Evolutionary conservation across 2,329 filamentous ascomycete species (phyloP).

Genomic region (Pestalotiopsis sp.): DNA sequence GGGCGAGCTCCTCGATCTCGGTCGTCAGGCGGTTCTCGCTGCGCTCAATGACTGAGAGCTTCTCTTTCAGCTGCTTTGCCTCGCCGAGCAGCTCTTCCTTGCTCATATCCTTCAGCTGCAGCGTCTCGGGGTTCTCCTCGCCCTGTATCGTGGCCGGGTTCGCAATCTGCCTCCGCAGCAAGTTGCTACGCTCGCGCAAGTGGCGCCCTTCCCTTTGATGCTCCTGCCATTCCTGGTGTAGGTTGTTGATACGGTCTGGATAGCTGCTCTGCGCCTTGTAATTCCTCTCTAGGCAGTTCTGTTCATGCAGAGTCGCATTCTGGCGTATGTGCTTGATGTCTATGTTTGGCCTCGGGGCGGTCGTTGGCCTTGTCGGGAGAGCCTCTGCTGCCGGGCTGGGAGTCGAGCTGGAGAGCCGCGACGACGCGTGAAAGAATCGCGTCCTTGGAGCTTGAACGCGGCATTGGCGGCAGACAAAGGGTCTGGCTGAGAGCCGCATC

Average conservation of each 20-base stretch:
- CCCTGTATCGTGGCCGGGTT: constrained; percentile 50
- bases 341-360: constrained; percentile 77
- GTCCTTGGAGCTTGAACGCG: constrained; percentile 23
- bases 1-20: constrained; percentile 75
- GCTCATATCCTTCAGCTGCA: constrained; percentile 28
- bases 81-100: constrained; percentile 63
- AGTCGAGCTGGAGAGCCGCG: constrained; percentile 21
- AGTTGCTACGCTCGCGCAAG: constrained; percentile 69
- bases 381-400: constrained; percentile 15
- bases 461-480: constrained; percentile 30
- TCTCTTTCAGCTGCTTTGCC: constrained; percentile 66
- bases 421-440: constrained; percentile 21
- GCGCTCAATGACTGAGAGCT: constrained; percentile 62
- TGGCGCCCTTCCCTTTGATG: constrained; percentile 63
- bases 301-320: constrained; percentile 77
- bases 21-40: constrained; percentile 60
- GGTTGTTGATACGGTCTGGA: constrained; percentile 56
- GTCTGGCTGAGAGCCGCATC: constrained; percentile 24
- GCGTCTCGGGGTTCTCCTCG: constrained; percentile 41
- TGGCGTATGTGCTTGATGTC: constrained; percentile 91
- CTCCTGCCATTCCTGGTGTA: constrained; percentile 62
- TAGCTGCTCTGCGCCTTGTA: constrained; percentile 64
- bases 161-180: constrained; percentile 60
- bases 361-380: constrained; percentile 58
- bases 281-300: constrained; percentile 85